Evolutionary conservation across 768 basidiomycete species (phyloP).

Genomic region (Mycena indigotica): DNA sequence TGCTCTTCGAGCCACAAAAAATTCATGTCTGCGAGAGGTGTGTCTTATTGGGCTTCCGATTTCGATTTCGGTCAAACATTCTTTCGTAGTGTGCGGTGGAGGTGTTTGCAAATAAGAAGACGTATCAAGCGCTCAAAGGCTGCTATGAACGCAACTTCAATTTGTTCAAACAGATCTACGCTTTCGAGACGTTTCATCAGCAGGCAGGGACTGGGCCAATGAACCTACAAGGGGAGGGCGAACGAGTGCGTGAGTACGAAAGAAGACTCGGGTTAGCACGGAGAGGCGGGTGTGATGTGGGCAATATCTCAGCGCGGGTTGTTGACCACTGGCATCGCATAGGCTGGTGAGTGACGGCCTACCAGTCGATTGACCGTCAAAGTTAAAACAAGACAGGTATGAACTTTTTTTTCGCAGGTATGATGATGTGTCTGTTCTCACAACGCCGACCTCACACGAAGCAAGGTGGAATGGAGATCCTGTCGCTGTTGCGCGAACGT

Average conservation of each 20-base stretch:
- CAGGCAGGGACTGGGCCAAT: conserved; percentile 40
- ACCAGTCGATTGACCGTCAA: neutral
- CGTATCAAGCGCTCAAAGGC: conserved; percentile 81
- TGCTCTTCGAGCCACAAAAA: conserved; percentile 75
- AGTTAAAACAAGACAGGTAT: conserved; percentile 36
- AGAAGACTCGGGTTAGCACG: conserved; percentile 67
- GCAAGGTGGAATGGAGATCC: conserved; percentile 70
- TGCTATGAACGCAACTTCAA: conserved; percentile 87
- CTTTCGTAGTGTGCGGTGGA: conserved; percentile 62
- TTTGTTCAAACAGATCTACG: conserved; percentile 80
- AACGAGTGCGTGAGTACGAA: conserved; percentile 72
- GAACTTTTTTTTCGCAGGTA: conserved; percentile 70
- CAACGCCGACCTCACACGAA: conserved; percentile 4
- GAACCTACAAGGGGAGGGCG: conserved; percentile 53
- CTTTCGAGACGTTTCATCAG: conserved; percentile 60
- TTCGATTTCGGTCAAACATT: conserved; percentile 5
- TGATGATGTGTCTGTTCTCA: conserved; percentile 11
- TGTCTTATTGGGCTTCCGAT: conserved; percentile 17
- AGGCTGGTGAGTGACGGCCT: conserved; percentile 51
- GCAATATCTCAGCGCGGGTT: conserved; percentile 70
- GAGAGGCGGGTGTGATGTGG: conserved; percentile 68
- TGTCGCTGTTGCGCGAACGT: conserved; percentile 54
- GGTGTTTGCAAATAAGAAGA: conserved; percentile 76
- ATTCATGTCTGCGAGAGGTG: conserved; percentile 81
- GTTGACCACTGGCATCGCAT: conserved; percentile 79